Base-by-base conservation (phyloP, 2,329 filamentous ascomycete genomes). In the Lachnellula suecica region DNA sequence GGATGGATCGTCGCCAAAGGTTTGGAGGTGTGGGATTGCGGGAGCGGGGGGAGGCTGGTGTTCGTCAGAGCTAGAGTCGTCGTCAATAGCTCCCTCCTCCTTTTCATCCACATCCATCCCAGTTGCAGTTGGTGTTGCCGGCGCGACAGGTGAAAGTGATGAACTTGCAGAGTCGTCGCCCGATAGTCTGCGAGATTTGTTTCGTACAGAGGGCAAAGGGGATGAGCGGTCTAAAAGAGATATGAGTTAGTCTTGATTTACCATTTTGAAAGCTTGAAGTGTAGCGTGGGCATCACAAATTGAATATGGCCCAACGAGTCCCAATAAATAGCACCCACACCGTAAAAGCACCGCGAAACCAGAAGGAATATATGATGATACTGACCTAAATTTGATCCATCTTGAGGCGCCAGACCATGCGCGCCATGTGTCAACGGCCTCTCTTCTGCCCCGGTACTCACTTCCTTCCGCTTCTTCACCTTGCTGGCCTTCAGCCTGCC, bases 1-100 rank as follows among this genome's bases (percentile, higher is more conserved):
- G 23, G 91, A 89, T 0, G 93, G 93, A 66, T 97, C 91, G 35
- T 93, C 87, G 53, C 93, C 93, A 69, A 97, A 97, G 1, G 91
- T 92, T 71, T 96, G 89, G 53, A 92, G 87, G 43, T 66, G 60
- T 5, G 82, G 80, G 22, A 87, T 72, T 6, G 81, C 75, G n/a
- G 83, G 79, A 2, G 81, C 80, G 5, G 82, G 81, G 44, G 76
- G 74, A 13, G 79, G 79, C 66, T 82, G 83, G 68, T 82, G 83
- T 38, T 81, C 79, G 38, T 79, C 66, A 44, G 79, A 81, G 56
- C 78, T 81, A 11, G 64, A 66, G 73, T 79, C 49, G 25, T 76
- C 77, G 17, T 76, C 76, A 6, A 76, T 73, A 7, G 70, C 71
- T 8, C 64, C 66, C 20, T 69, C 68, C 31, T 71, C 66, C 48